phyloP scores from a whole-genome alignment of 202 grass and related monocot genomes.

The Schoenoplectus tabernaemontani region DNA sequence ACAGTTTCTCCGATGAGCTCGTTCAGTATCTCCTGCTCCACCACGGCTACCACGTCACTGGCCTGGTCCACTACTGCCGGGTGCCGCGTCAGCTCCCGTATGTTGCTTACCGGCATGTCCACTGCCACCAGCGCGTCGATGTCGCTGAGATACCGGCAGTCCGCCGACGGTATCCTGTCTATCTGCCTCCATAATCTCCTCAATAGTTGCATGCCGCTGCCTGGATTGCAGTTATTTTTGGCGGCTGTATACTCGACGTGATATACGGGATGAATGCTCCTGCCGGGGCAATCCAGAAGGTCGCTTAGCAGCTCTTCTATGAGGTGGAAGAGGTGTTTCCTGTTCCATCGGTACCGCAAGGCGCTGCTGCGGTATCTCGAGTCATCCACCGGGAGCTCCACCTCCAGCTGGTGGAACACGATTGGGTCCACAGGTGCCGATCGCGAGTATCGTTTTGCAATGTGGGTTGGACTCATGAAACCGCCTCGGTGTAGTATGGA shows the following conservation, averaged over 20 bases:
- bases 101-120: constrained; percentile 22
- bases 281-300: background rate
- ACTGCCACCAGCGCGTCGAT: constrained; percentile 51
- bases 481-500: constrained; percentile 43
- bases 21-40: constrained; percentile 39
- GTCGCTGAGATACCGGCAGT: constrained; percentile 64
- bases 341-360: constrained; percentile 60
- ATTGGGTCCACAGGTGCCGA: constrained; percentile 46
- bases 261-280: background rate
- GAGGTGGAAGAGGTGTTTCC: constrained; percentile 76
- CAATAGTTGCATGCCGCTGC: constrained; percentile 14
- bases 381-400: constrained; percentile 38
- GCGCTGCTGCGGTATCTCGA: constrained; percentile 1
- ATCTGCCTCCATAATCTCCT: constrained; percentile 30
- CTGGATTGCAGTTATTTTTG: background rate
- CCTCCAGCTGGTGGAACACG: constrained; percentile 80
- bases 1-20: constrained; percentile 45
- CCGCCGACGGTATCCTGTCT: constrained; percentile 34
- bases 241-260: background rate
- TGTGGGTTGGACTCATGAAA: constrained; percentile 12
- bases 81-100: constrained; percentile 26
- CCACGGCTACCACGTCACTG: constrained; percentile 17
- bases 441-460: constrained; percentile 13
- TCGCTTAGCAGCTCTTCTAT: constrained; percentile 46
- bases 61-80: constrained; percentile 14